These are phyloP conservation scores for Mycena belliarum DNA, from an alignment of 768 basidiomycete genomes.

Conservation along the genomic window DNA sequence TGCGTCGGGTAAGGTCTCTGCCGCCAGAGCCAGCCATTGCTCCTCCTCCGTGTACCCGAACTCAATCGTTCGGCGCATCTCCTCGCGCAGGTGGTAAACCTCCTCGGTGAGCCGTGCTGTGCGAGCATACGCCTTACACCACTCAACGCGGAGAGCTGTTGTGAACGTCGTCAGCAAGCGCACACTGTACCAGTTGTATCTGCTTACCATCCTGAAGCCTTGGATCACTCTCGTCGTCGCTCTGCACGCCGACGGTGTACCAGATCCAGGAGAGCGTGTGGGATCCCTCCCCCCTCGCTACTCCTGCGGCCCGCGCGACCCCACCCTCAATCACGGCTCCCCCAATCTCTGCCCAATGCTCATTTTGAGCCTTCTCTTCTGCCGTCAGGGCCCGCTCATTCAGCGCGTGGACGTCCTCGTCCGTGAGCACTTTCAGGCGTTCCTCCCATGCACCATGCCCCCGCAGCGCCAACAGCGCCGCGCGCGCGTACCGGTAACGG, in stretches of 20 bases:
- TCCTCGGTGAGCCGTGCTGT: slow-evolving; percentile 19
- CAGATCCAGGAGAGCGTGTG: slow-evolving; percentile 2
- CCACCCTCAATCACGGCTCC: background rate
- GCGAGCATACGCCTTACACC: slow-evolving; percentile 5
- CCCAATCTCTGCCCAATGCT: background rate
- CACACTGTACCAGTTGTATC: no score
- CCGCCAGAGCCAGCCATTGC: background rate
- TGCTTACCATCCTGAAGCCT: background rate
- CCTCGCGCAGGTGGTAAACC: slow-evolving; percentile 17
- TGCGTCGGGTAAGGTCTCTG: background rate
- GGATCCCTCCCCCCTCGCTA: background rate
- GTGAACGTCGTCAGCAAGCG: no score
- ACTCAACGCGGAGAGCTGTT: background rate
- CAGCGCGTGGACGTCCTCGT: background rate
- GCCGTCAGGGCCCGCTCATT: background rate
- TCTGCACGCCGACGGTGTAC: background rate
- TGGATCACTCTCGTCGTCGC: background rate
- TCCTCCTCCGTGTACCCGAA: background rate
- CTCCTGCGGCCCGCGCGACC: background rate
- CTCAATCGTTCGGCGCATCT: slow-evolving; percentile 17
- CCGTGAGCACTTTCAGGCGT: background rate
- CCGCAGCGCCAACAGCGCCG: background rate
- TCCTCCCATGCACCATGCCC: background rate
- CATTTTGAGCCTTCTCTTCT: background rate
- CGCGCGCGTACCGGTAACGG: background rate